Percentiles rank a stretch among this genome's conserved stretches.
Conservation (phyloP, 1,284 basidiomycete genomes). For the Rhodotorula sp. region DNA sequence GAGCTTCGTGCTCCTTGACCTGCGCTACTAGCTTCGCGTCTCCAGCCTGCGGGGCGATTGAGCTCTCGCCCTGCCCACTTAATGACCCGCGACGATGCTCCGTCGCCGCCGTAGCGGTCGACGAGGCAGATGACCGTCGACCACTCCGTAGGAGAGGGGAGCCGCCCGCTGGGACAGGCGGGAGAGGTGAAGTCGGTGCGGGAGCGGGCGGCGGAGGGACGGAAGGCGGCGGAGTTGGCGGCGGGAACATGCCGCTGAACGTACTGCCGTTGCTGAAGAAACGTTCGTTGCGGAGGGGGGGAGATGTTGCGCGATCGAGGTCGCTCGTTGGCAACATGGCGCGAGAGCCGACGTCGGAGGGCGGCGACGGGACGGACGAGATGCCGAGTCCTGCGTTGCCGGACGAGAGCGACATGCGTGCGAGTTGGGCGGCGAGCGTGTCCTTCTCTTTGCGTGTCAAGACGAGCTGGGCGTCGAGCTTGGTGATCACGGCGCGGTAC, state of each 20-base stretch:
- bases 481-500: slow-evolving; percentile 68
- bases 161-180: slow-evolving; percentile 31
- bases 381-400: slow-evolving; percentile 20
- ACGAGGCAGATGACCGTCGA: slow-evolving; percentile 23
- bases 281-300: slow-evolving; percentile 26
- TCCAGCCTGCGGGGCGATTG: slow-evolving; percentile 37
- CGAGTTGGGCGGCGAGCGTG: slow-evolving; percentile 25
- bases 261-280: slow-evolving; percentile 19
- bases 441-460: slow-evolving; percentile 51
- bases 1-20: slow-evolving; percentile 76
- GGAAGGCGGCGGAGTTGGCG: slow-evolving; percentile 80
- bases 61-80: slow-evolving; percentile 12
- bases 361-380: neutral
- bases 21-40: slow-evolving; percentile 62
- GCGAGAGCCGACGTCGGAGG: slow-evolving; percentile 4
- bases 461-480: slow-evolving; percentile 72
- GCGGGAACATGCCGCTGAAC: slow-evolving; percentile 67
- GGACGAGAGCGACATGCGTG: slow-evolving; percentile 27
- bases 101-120: slow-evolving; percentile 16
- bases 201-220: slow-evolving; percentile 71
- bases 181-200: slow-evolving; percentile 57
- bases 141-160: neutral
- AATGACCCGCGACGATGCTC: slow-evolving; percentile 42
- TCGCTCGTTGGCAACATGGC: slow-evolving; percentile 25
- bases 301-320: slow-evolving; percentile 15